Evolutionary conservation across 1,284 basidiomycete genomes (phyloP), one percentile per base, ranked within the genome.

Genomic region (Pseudozyma thailandica): DNA sequence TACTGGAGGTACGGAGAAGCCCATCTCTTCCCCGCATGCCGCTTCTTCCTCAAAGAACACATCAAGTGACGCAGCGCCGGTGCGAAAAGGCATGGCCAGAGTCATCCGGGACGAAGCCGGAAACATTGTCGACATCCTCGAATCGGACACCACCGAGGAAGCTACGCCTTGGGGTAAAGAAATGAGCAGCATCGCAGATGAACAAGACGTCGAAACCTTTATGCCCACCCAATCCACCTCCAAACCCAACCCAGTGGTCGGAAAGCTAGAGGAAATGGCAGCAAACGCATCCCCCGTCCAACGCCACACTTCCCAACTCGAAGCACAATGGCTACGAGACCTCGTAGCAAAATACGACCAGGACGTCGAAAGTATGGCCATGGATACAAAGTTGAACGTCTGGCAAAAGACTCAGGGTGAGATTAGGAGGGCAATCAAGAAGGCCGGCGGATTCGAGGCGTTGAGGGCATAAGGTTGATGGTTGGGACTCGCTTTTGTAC

Each of bases 391-490:
- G 83, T 83, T 91, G 64, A 98, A 98, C 81, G 84, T 88, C 21
- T 90, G 90, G 84, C 95, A 98, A 84, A 89, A 90, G 82, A 98
- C 94, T 4, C 87, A 86, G 33, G 94, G 93, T 16, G 89, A 94
- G 84, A 85, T 98, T 79, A 87, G 82, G 77, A 78, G 86, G 20
- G 79, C 79, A 13, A 75, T 77, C 41, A 60, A 56, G 20, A 77
- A 77, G 41, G 75, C 75, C 9, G 69, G 75, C 42, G 75, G 75
- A 0, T 30, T 71, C 42, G 64, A 57, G 21, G 60, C 65, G 13
- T 48, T 74, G 10, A n/a, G 18, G 13, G 33, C 33, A 35, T 35
- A 35, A 12, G n/a, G 33, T 9, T 16, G 8, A 7, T 16, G 6
- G 15, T 35, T 35, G 13, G 33, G n/a, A 6, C n/a, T 16, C 13